phyloP scores from a whole-genome alignment of 2,329 filamentous ascomycete genomes.

The Xenoacremonium recifei region DNA sequence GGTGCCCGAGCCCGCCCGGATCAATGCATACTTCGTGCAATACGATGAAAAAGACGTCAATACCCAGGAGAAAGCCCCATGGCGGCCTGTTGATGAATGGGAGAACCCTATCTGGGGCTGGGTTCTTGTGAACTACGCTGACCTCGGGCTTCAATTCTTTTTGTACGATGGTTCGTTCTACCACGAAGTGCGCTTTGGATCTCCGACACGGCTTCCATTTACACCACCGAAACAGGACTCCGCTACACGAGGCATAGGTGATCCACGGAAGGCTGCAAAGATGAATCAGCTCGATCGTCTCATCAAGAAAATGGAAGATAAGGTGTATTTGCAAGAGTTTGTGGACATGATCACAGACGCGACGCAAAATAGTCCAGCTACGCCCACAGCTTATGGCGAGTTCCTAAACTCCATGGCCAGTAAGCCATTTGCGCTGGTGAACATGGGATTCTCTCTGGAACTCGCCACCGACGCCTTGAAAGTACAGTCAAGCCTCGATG shows the following conservation, averaged over 20 bases:
- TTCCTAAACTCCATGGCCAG: constrained; percentile 37
- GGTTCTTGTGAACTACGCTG: constrained; percentile 40
- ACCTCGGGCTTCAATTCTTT: constrained; percentile 43
- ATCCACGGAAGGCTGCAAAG: constrained; percentile 3
- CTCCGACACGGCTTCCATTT: constrained; percentile 36
- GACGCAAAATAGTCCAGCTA: constrained; percentile 17
- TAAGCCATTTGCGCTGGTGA: constrained; percentile 40
- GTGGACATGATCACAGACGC: constrained; percentile 35
- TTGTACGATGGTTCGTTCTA: constrained; percentile 39
- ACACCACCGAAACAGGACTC: no score
- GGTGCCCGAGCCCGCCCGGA: no score
- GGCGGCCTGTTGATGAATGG: constrained; percentile 28
- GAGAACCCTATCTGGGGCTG: constrained; percentile 43
- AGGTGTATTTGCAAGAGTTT: constrained; percentile 30
- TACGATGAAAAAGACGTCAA: neutral
- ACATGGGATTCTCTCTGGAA: constrained; percentile 39
- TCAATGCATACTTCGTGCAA: no score
- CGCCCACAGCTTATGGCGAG: constrained; percentile 35
- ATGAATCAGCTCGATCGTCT: constrained; percentile 30
- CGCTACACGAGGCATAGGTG: no score
- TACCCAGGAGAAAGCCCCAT: constrained; percentile 1
- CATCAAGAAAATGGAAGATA: constrained; percentile 19
- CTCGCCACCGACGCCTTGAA: constrained; percentile 18
- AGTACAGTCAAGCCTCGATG: constrained; percentile 18
- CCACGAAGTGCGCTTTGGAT: constrained; percentile 37